Conservation (phyloP, 108 stramenopile species). For the Skeletonema menzelii region DNA sequence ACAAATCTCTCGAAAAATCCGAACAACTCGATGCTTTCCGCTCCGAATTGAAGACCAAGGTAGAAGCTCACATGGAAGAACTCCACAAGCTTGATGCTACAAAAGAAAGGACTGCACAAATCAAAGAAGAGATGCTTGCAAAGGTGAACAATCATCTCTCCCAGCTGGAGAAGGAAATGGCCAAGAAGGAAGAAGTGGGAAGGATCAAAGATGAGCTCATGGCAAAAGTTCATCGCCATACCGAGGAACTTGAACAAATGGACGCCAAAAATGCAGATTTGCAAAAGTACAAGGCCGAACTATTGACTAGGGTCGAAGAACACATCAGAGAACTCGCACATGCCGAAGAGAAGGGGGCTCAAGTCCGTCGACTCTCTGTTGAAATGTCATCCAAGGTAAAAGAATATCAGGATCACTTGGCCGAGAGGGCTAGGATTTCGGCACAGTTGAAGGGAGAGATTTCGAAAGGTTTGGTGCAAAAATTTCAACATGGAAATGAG, state of each 20-base stretch:
- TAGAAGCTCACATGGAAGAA: conserved; percentile 27
- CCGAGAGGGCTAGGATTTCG: conserved; percentile 23
- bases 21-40: conserved; percentile 32
- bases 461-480: conserved; percentile 5
- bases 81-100: conserved; percentile 35
- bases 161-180: conserved; percentile 31
- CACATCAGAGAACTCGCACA: conserved; percentile 32
- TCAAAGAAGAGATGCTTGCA: conserved; percentile 42
- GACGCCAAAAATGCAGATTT: conserved; percentile 42
- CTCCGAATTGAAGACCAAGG: conserved; percentile 34
- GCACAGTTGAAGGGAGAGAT: conserved; percentile 36
- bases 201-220: conserved; percentile 39
- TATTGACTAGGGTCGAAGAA: conserved; percentile 43
- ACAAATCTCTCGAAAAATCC: conserved; percentile 19
- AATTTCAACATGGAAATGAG: neutral
- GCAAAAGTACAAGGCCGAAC: conserved; percentile 41
- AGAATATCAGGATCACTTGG: conserved; percentile 32
- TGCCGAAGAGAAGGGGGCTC: conserved; percentile 39
- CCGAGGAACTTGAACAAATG: conserved; percentile 42
- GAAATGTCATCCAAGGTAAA: conserved; percentile 38
- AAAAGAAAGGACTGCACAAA: conserved; percentile 27
- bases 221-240: conserved; percentile 45
- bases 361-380: conserved; percentile 26
- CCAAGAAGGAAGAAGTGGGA: conserved; percentile 50
- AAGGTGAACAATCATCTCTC: conserved; percentile 39